Evolutionary conservation across 176 grass and related monocot species (phyloP), one percentile per base, ranked within the genome.

Genomic region (Poa pratensis): DNA sequence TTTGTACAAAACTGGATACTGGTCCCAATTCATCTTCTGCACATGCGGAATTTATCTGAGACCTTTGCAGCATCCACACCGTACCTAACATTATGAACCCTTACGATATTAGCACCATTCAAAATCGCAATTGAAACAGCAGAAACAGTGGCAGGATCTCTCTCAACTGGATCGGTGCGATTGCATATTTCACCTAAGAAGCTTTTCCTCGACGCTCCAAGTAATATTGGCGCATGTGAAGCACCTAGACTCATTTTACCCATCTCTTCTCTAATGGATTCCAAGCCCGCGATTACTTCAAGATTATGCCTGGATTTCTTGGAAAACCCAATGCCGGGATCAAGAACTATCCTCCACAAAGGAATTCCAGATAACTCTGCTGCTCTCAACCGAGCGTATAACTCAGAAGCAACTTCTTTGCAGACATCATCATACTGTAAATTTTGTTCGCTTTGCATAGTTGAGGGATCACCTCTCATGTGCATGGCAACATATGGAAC

Each of bases 301-400:
- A 89, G 63, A 78, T 94, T 93, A 17, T 98, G 91, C 23, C 42
- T 51, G 9, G 69, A 28, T 19, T 90, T 84, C 88, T 98, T 94
- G 57, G 96, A 98, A 81, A 98, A 98, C 5, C 93, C 91, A 73
- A 98, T 87, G 52, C 96, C 96, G 13, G 96, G 96, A 79, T 98
- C 96, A 83, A 94, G 35, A 52, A 95, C 84, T 63, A 98, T 90
- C 83, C 96, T 88, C 93, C 96, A 98, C 80, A 95, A 75, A 0
- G 96, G 93, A 80, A 98, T 92, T 10, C 91, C 93, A 51, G 85
- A 87, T 42, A 92, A 45, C 52, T 95, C 96, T 8, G 91, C 93
- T 83, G 79, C 73, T 83, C 69, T 91, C 57, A 98, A 22, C 54
- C 23, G 61, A 43, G 51, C 11, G 30, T 92, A 88, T 79, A 98